Percentiles rank a stretch among this genome's conserved stretches.
phyloP scores from a whole-genome alignment of 2,329 filamentous ascomycete species.

The Trichoderma hamatum region DNA sequence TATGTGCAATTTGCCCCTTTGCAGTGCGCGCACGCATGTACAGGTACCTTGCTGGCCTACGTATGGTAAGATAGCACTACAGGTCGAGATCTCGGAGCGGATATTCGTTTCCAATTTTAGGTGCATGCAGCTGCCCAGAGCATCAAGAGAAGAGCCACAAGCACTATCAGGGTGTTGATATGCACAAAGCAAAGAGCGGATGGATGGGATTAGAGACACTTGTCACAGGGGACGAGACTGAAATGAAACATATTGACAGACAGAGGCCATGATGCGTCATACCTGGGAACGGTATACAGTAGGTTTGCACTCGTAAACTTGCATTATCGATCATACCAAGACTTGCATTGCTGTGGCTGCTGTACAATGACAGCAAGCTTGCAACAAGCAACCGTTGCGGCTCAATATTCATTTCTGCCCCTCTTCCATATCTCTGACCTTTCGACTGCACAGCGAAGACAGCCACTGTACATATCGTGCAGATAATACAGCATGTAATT shows the following conservation, averaged over 20 bases:
- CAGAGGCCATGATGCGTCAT: no score
- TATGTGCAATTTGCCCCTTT: constrained; percentile 22
- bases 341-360: neutral
- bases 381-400: neutral
- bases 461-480: neutral
- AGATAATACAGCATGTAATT: neutral
- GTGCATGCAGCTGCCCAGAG: neutral
- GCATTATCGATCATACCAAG: no score
- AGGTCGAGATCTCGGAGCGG: neutral
- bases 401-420: neutral
- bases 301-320: no score
- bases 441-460: neutral
- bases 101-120: neutral
- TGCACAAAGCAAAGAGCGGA: neutral
- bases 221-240: neutral
- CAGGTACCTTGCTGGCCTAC: neutral
- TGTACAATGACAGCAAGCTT: constrained; percentile 19
- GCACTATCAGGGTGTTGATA: neutral
- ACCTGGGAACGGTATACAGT: neutral
- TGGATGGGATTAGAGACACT: neutral
- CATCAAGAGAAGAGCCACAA: no score
- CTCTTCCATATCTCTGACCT: neutral
- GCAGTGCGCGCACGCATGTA: neutral
- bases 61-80: no score
- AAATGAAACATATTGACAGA: neutral